These are phyloP conservation scores for Gracilaria gracilis DNA, from an alignment of 23 red algal genomes.

Conservation along the genomic window DNA sequence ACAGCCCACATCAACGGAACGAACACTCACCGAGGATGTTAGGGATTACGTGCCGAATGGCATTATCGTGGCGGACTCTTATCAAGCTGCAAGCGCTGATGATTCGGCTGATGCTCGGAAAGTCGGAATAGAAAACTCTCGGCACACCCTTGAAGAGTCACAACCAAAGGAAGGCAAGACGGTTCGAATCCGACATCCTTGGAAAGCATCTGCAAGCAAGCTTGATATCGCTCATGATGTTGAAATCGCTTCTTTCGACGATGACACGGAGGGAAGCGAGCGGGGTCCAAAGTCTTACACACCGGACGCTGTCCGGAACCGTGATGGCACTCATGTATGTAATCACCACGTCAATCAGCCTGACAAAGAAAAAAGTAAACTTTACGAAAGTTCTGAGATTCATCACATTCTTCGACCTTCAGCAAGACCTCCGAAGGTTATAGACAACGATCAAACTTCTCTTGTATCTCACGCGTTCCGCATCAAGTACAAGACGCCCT, in stretches of 20 bases:
- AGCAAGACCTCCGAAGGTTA: conserved; percentile 38
- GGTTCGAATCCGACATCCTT: background rate
- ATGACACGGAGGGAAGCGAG: background rate
- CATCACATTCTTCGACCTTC: conserved; percentile 38
- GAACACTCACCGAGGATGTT: conserved; percentile 18
- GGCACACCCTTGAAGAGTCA: background rate
- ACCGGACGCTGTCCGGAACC: background rate
- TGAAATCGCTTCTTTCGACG: conserved; percentile 30
- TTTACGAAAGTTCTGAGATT: conserved; percentile 37
- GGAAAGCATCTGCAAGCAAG: background rate
- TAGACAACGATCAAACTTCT: conserved; percentile 10
- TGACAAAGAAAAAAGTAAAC: conserved; percentile 42
- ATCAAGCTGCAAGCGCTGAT: conserved; percentile 14
- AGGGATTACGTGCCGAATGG: conserved; percentile 19
- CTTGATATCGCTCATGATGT: background rate
- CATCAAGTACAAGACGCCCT: conserved; percentile 57
- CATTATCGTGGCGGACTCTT: background rate
- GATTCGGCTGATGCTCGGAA: background rate
- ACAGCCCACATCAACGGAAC: conserved; percentile 30
- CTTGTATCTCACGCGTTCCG: conserved; percentile 20
- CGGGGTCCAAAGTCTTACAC: background rate
- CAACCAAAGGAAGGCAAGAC: background rate
- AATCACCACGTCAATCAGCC: background rate
- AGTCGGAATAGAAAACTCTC: conserved; percentile 6
- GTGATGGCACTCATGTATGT: background rate